Conservation (phyloP, 306 rosid species). For the Crotalaria pallida region DNA sequence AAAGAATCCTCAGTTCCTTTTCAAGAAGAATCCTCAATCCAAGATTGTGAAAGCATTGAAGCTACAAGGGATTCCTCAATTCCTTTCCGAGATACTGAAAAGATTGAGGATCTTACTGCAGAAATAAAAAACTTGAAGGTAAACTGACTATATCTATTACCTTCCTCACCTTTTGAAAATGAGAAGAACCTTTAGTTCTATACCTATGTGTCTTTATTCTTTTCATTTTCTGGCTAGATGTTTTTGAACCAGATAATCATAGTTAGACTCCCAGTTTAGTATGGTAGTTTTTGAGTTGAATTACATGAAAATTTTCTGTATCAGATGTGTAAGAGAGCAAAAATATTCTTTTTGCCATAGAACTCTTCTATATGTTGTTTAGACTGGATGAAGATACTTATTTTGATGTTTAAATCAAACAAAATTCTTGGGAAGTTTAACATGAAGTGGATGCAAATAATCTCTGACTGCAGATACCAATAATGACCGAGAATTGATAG, state of each 20-base stretch:
- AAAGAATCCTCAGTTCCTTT: slow-evolving; percentile 30
- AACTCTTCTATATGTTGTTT: neutral
- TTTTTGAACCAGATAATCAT: slow-evolving; percentile 1
- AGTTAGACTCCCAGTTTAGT: neutral
- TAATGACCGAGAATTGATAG: neutral
- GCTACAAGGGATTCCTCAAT: slow-evolving; percentile 36
- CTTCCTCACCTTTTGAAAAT: neutral
- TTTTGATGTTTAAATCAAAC: neutral
- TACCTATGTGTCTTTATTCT: neutral
- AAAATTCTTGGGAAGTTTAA: neutral
- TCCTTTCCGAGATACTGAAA: slow-evolving; percentile 34
- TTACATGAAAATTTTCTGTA: slow-evolving; percentile 4
- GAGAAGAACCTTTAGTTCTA: neutral
- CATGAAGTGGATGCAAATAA: slow-evolving; percentile 9
- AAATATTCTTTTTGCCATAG: neutral
- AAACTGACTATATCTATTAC: slow-evolving; percentile 11
- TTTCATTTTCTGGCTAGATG: neutral
- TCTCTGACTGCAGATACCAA: neutral
- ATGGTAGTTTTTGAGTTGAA: neutral
- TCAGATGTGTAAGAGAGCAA: neutral
- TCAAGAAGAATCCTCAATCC: slow-evolving; percentile 28
- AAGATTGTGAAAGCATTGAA: slow-evolving; percentile 30
- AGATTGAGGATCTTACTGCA: slow-evolving; percentile 41
- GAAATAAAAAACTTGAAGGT: slow-evolving; percentile 65
- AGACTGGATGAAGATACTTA: slow-evolving; percentile 6